These are phyloP conservation scores for Gossypium gossypioides DNA, from an alignment of 441 rosid genomes.

Conservation along the genomic window DNA sequence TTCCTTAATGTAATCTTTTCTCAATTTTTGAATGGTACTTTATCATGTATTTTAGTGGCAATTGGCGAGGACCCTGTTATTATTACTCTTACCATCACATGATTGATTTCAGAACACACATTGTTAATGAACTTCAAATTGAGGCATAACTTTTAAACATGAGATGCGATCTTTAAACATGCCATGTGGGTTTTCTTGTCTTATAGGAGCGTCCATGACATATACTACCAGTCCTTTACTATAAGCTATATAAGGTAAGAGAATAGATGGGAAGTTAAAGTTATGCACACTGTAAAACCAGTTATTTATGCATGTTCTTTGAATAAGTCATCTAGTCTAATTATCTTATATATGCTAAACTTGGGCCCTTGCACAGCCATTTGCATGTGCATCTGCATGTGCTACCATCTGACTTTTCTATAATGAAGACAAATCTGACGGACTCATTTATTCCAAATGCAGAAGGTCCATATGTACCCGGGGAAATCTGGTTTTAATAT, in stretches of 20 bases:
- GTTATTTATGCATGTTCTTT: neutral
- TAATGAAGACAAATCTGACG: slow-evolving; percentile 18
- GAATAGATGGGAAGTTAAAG: neutral
- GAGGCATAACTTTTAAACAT: neutral
- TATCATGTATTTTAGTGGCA: neutral
- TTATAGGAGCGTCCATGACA: neutral
- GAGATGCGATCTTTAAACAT: neutral
- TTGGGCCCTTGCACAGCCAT: neutral
- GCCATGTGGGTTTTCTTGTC: slow-evolving; percentile 5
- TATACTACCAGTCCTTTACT: neutral
- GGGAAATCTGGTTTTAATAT: neutral
- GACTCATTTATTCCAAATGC: neutral
- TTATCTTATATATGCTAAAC: neutral
- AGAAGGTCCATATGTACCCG: neutral
- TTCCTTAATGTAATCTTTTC: slow-evolving; percentile 3
- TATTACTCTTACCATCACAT: neutral
- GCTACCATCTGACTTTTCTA: slow-evolving; percentile 13
- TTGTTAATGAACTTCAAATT: neutral
- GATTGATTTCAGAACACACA: neutral
- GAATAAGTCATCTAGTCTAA: neutral
- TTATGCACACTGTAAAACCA: neutral
- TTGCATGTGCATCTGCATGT: slow-evolving; percentile 23
- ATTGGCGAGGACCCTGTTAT: neutral
- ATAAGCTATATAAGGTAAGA: neutral
- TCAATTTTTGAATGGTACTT: neutral